Base-by-base conservation (phyloP, 2,329 filamentous ascomycete genomes). In the Monosporascus sp. region DNA sequence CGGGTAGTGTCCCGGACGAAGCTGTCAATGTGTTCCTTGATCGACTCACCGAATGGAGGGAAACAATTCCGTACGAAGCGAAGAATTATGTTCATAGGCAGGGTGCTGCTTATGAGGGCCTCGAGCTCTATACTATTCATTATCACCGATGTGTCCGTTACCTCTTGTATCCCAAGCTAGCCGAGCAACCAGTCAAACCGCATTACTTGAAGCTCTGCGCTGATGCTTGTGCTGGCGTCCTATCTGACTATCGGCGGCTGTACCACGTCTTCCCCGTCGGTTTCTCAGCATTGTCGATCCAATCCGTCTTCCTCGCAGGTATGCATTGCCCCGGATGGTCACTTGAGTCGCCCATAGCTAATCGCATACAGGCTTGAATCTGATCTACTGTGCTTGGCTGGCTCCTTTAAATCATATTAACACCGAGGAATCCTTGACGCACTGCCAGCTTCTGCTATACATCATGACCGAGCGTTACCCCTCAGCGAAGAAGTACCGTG, bases 401-500 rank as follows among this genome's bases (percentile, higher is more conserved):
- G 60, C 61, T 7, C 65, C 65, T 37, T 19, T 52, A 24, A 60
- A 61, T 37, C 63, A 54, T 47, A 44, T 65, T 24, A 61, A 45
- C 37, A 56, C 64, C 24, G 64, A 66, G 7, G 60, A 52, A 3
- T 53, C 65, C 16, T 47, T 67, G 11, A 64, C 59, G 5, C 65
- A 66, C 44, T 68, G 66, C 40, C 65, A 67, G 44, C 58, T 67
- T 1, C 59, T 68, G 7, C 47, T 68, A 7, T 68, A 68, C 43
- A 66, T 68, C 51, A 62, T 68, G 31, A 64, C 65, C 2, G 66
- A 68, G 43, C 65, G 65, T 1, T 68, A 67, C 38, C 64, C 66
- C 3, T 66, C 64, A 7, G 66, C 66, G 2, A 56, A 63, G 22
- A 67, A 65, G 47, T 68, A 68, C 37, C 62, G 66, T 5, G 66